phyloP scores from a whole-genome alignment of 2,329 filamentous ascomycete species.

The Xylaria sp. region DNA sequence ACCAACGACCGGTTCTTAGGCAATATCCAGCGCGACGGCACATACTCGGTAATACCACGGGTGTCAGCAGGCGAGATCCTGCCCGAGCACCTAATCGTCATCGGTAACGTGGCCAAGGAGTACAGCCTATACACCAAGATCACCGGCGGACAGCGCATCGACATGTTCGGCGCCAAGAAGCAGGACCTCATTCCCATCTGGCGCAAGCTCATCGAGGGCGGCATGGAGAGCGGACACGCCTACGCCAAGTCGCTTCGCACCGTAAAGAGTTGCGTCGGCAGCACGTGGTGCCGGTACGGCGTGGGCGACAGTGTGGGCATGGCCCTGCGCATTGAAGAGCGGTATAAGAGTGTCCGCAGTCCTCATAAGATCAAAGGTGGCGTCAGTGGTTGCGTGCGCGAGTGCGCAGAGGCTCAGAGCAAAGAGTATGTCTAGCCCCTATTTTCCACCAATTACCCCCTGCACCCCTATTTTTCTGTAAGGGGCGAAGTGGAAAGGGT shows the following conservation, averaged over 20 bases:
- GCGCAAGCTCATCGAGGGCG: constrained; percentile 81
- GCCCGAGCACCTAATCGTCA: constrained; percentile 83
- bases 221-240: constrained; percentile 90
- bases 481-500: neutral
- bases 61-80: constrained; percentile 89
- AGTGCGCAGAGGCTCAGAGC: constrained; percentile 91
- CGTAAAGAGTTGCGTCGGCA: constrained; percentile 91
- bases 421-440: constrained; percentile 74
- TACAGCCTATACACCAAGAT: constrained; percentile 91
- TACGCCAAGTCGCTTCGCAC: constrained; percentile 91
- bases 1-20: constrained; percentile 90
- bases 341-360: constrained; percentile 89
- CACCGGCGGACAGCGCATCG: constrained; percentile 89
- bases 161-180: constrained; percentile 92
- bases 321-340: constrained; percentile 86
- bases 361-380: constrained; percentile 94
- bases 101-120: constrained; percentile 85
- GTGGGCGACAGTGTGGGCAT: constrained; percentile 92
- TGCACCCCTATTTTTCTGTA: neutral
- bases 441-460: neutral
- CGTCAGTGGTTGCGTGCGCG: constrained; percentile 89
- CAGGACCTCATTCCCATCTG: constrained; percentile 87
- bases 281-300: constrained; percentile 90
- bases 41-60: constrained; percentile 87
- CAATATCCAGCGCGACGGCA: constrained; percentile 92